Conservation (phyloP, 31 red algal genomes). For the Endocladia muricata region DNA sequence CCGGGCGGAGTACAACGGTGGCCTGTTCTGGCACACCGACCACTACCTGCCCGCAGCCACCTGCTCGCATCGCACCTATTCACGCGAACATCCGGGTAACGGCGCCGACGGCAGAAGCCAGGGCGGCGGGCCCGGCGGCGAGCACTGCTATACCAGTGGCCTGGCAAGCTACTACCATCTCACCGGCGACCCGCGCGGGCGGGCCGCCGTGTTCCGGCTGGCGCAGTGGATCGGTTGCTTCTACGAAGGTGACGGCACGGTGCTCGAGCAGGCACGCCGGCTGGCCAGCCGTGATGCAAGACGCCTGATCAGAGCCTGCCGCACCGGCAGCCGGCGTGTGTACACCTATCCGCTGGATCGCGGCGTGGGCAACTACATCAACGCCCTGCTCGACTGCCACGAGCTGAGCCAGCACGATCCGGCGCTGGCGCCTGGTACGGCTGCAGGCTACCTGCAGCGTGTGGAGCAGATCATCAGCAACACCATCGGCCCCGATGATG, state of each 20-base stretch:
- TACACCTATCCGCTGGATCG: background rate
- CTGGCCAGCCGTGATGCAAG: too few species aligned
- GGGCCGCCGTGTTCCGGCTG: too few species aligned
- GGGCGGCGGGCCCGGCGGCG: too few species aligned
- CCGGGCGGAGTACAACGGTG: background rate
- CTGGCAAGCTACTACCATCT: too few species aligned
- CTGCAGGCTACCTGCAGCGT: background rate
- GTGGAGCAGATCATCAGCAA: background rate
- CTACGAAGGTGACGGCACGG: too few species aligned
- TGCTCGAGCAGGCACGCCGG: background rate
- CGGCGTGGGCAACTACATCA: background rate
- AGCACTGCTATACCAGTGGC: too few species aligned
- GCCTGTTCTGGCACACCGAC: constrained; percentile 3
- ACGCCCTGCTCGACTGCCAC: background rate
- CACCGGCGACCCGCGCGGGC: too few species aligned
- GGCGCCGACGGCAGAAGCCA: background rate
- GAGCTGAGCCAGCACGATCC: too few species aligned
- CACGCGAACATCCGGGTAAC: background rate
- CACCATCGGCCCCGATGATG: background rate
- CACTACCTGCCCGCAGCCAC: background rate
- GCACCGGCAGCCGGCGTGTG: too few species aligned
- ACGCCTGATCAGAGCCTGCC: too few species aligned
- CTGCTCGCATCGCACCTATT: background rate
- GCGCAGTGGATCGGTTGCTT: too few species aligned
- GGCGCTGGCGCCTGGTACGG: too few species aligned